Percentiles rank a stretch among this genome's conserved stretches.
These are phyloP conservation scores for Monascus ruber DNA, from an alignment of 2,329 filamentous ascomycete genomes.

Conservation along the genomic window DNA sequence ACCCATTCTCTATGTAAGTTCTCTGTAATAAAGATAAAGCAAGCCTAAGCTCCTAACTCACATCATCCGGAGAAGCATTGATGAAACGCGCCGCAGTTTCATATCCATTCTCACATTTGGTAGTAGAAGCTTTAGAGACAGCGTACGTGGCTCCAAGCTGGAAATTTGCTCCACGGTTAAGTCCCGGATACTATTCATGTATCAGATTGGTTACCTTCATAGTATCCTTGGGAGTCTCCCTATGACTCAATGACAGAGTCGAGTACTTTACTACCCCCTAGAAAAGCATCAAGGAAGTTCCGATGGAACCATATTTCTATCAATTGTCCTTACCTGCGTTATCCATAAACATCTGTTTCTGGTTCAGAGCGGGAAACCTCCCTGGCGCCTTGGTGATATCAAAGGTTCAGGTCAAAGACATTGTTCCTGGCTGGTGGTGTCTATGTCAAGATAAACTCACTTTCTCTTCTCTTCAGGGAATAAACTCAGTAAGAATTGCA, in stretches of 20 bases:
- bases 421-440: background rate
- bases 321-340: conserved; percentile 40
- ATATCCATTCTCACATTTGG: conserved; percentile 49
- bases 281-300: background rate
- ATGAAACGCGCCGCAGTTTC: conserved; percentile 58
- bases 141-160: conserved; percentile 64
- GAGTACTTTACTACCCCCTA: conserved; percentile 59
- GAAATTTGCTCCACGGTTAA: conserved; percentile 58
- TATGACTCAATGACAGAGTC: conserved; percentile 56
- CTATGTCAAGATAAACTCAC: no score
- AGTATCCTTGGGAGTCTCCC: conserved; percentile 13
- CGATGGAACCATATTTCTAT: background rate
- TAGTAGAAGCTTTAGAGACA: conserved; percentile 48
- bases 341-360: conserved; percentile 62
- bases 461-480: no score
- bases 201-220: background rate
- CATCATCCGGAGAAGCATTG: conserved; percentile 55
- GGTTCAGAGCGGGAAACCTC: conserved; percentile 56
- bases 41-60: conserved; percentile 34
- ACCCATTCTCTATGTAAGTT: background rate
- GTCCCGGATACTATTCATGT: conserved; percentile 42
- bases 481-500: no score
- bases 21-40: background rate
- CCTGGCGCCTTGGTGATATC: conserved; percentile 46
- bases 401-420: conserved; percentile 35